Percentiles rank a stretch among this genome's conserved stretches.
Evolutionary conservation across 441 rosid species (phyloP).

Genomic region (Pelargonium citronellum): DNA sequence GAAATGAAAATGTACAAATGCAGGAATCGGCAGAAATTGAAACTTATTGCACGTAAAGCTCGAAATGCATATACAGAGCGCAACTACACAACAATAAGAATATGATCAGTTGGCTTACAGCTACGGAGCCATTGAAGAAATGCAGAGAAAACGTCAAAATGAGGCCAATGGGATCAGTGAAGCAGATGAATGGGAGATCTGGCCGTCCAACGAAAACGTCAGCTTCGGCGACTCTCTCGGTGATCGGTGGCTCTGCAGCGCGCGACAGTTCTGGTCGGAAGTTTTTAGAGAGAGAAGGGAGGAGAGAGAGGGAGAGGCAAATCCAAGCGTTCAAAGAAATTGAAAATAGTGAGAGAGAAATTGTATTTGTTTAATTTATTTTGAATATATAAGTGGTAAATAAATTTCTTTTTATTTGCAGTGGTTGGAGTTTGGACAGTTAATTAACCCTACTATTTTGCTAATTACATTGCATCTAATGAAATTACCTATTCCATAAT

Average conservation of each 20-base stretch:
- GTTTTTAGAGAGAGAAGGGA: neutral
- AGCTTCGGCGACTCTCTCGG: neutral
- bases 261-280: neutral
- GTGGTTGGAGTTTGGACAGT: no score
- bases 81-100: neutral
- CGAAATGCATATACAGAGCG: neutral
- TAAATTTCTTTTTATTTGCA: no score
- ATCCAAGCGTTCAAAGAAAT: neutral
- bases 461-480: no score
- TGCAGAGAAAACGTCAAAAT: constrained; percentile 4
- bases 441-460: no score
- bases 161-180: neutral
- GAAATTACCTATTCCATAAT: no score
- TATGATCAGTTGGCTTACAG: constrained; percentile 8
- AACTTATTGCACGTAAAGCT: neutral
- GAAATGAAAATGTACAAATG: neutral
- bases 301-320: neutral
- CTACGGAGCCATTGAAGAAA: constrained; percentile 4
- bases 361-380: neutral
- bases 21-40: constrained; percentile 3
- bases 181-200: neutral
- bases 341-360: neutral
- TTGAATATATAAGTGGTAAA: neutral
- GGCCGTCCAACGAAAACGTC: neutral
- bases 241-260: neutral